These are phyloP conservation scores for Cladosporium sphaerospermum DNA, from an alignment of 2,329 filamentous ascomycete genomes.

Conservation along the genomic window DNA sequence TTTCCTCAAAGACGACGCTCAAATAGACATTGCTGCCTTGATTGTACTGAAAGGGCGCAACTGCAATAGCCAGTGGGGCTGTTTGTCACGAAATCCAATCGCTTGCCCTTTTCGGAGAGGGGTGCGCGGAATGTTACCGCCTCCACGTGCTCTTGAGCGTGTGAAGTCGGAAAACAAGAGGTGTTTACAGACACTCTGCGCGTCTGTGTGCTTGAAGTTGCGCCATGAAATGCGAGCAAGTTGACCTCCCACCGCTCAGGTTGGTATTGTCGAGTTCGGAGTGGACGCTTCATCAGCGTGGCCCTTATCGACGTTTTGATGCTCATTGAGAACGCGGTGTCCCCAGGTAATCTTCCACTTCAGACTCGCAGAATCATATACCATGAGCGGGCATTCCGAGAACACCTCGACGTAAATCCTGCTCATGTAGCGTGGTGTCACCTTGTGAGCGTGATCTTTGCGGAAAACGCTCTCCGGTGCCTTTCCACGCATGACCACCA, in stretches of 20 bases:
- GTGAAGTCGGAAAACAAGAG: too few relatives aligned
- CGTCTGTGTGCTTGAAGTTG: too few relatives aligned
- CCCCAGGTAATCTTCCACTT: slow-evolving; percentile 34
- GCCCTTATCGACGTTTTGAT: not conserved
- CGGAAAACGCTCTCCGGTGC: slow-evolving; percentile 10
- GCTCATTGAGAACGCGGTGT: slow-evolving; percentile 9
- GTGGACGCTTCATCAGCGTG: not conserved
- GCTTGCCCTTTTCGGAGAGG: too few relatives aligned
- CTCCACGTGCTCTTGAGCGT: too few relatives aligned
- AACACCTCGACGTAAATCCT: slow-evolving; percentile 40
- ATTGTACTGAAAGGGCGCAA: slow-evolving; percentile 9
- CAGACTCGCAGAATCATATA: slow-evolving; percentile 28
- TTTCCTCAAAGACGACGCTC: too few relatives aligned
- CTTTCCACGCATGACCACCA: slow-evolving; percentile 16
- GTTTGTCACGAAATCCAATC: not conserved
- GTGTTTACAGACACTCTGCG: too few relatives aligned
- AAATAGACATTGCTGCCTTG: too few relatives aligned
- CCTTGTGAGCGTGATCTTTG: slow-evolving; percentile 25
- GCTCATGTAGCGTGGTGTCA: slow-evolving; percentile 41
- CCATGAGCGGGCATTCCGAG: slow-evolving; percentile 36
- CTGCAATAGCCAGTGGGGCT: not conserved
- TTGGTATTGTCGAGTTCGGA: too few relatives aligned
- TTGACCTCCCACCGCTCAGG: too few relatives aligned
- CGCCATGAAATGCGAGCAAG: too few relatives aligned
- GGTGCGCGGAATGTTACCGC: too few relatives aligned